These are phyloP conservation scores for Hyphodiscus hymeniophilus DNA, from an alignment of 495 filamentous ascomycete genomes.

Conservation along the genomic window DNA sequence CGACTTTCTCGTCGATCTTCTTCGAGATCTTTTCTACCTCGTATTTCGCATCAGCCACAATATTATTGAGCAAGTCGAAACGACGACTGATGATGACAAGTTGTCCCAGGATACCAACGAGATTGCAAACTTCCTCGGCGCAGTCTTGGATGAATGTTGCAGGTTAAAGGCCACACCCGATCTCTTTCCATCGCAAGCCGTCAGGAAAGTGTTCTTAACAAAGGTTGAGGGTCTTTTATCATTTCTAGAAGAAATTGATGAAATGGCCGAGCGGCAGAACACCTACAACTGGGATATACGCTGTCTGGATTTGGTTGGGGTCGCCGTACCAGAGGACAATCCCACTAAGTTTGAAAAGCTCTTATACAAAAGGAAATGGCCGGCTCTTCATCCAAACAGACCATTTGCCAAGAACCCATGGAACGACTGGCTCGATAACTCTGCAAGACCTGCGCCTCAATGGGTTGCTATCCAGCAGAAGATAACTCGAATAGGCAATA, in stretches of 20 bases:
- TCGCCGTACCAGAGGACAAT: not conserved
- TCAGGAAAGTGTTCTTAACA: not conserved
- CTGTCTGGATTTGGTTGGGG: not conserved
- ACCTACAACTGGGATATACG: not conserved
- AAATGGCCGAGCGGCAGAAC: too few species aligned
- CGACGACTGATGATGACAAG: not conserved
- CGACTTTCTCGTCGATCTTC: not conserved
- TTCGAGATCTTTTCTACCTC: not conserved
- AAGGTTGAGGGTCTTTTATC: too few species aligned
- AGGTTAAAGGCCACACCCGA: not conserved
- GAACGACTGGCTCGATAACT: conserved; percentile 4
- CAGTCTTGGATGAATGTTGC: not conserved
- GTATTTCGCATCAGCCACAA: not conserved
- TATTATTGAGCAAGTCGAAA: not conserved
- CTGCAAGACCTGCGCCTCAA: not conserved
- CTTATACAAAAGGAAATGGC: too few species aligned
- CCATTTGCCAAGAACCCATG: not conserved
- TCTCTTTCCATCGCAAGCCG: not conserved
- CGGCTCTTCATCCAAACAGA: not conserved
- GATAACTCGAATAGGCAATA: conserved; percentile 1
- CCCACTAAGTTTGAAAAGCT: not conserved
- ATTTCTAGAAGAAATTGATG: too few species aligned
- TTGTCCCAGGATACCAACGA: not conserved
- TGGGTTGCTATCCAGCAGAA: conserved; percentile 1
- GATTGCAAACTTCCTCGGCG: not conserved